Evolutionary conservation across 352 stramenopile genomes (phyloP).

Genomic region (Phytophthora sojae): DNA sequence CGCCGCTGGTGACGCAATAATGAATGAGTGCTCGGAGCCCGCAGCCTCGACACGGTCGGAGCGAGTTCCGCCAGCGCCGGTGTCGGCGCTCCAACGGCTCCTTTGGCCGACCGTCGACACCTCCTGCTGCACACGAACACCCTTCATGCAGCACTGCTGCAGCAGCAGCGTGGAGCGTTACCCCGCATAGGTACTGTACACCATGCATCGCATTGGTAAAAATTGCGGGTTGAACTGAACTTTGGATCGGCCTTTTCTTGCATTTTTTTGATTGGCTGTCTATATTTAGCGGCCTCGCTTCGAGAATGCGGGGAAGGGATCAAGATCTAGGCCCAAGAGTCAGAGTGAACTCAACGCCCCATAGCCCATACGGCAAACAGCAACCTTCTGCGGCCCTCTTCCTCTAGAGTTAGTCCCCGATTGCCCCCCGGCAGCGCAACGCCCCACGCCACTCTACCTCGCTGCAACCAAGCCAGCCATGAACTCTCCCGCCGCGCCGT

Average conservation of each 20-base stretch:
- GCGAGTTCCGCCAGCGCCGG: not conserved
- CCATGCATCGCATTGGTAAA: not conserved
- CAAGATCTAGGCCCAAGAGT: slow-evolving; percentile 45
- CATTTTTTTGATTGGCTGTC: slow-evolving; percentile 31
- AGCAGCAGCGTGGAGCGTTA: slow-evolving; percentile 12
- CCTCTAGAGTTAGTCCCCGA: slow-evolving; percentile 8
- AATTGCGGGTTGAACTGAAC: slow-evolving; percentile 22
- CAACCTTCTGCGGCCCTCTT: slow-evolving; percentile 17
- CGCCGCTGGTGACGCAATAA: not conserved
- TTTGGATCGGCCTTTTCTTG: not conserved
- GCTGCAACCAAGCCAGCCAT: slow-evolving; percentile 28
- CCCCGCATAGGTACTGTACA: not conserved
- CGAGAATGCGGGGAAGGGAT: slow-evolving; percentile 45
- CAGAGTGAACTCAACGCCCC: slow-evolving; percentile 22
- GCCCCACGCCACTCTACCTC: not conserved
- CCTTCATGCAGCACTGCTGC: not conserved
- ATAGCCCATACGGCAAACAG: slow-evolving; percentile 18
- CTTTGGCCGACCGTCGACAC: slow-evolving; percentile 24
- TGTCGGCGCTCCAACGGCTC: slow-evolving; percentile 14
- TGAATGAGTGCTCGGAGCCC: slow-evolving; percentile 7
- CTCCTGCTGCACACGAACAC: slow-evolving; percentile 14
- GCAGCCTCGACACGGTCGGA: not conserved
- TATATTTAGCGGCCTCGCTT: slow-evolving; percentile 32
- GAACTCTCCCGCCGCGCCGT: slow-evolving; percentile 58
- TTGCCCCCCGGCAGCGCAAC: slow-evolving; percentile 10